Conservation (phyloP, 2,329 filamentous ascomycete species). For the Microdochium trichocladiopsis region DNA sequence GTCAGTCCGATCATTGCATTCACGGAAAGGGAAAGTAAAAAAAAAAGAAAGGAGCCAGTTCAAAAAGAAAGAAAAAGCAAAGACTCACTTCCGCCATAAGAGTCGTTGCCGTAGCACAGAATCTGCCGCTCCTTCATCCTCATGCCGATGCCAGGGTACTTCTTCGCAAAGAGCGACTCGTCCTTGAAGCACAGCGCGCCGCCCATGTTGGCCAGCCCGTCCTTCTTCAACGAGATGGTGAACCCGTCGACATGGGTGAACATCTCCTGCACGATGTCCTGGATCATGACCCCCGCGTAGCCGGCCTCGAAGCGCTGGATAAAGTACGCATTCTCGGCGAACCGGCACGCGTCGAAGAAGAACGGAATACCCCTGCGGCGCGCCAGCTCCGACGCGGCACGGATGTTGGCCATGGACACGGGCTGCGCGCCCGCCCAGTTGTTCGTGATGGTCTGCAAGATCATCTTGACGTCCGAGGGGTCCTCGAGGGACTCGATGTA, state of each 20-base stretch:
- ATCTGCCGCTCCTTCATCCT: constrained; percentile 10
- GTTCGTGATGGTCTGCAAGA: constrained; percentile 15
- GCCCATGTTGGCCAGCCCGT: constrained; percentile 15
- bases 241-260: constrained; percentile 14
- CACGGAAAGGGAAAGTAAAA: not conserved
- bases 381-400: constrained; percentile 5
- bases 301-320: constrained; percentile 13
- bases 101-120: constrained; percentile 13
- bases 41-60: not conserved
- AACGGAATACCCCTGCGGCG: constrained; percentile 8
- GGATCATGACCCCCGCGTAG: constrained; percentile 6
- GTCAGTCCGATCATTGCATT: not conserved
- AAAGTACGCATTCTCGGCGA: constrained; percentile 16
- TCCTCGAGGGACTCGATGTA: constrained; percentile 3
- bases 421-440: constrained; percentile 15
- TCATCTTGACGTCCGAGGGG: constrained; percentile 5
- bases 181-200: constrained; percentile 10
- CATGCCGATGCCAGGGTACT: constrained; percentile 9
- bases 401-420: constrained; percentile 16
- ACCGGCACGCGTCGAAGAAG: constrained; percentile 15
- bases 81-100: constrained; percentile 12
- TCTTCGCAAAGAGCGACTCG: constrained; percentile 5
- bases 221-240: constrained; percentile 15
- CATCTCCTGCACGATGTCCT: constrained; percentile 12
- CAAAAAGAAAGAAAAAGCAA: not conserved